phyloP scores from a whole-genome alignment of 2,329 filamentous ascomycete genomes.

The Raffaelea deltoideospora region DNA sequence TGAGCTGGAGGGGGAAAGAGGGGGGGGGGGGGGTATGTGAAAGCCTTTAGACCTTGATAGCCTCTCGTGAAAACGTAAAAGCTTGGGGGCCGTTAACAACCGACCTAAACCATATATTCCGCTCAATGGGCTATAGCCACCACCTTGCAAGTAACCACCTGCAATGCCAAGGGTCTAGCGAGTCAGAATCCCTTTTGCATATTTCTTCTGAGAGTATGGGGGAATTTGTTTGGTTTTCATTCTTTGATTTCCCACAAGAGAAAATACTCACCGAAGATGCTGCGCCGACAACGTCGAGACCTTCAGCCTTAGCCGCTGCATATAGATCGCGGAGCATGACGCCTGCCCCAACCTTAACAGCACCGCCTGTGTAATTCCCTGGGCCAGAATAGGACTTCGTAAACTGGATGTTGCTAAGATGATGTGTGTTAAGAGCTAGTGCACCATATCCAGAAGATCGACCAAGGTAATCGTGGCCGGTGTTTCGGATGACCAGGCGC shows the following conservation, averaged over 20 bases:
- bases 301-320: conserved; percentile 21
- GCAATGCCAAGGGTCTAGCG: conserved; percentile 6
- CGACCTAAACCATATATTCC: conserved; percentile 20
- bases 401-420: conserved; percentile 26
- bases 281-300: conserved; percentile 30
- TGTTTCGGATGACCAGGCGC: conserved; percentile 38
- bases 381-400: conserved; percentile 16
- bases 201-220: not conserved
- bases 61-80: too few relatives aligned
- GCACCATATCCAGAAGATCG: conserved; percentile 45
- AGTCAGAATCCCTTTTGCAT: not conserved
- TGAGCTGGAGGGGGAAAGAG: too few relatives aligned
- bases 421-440: conserved; percentile 40
- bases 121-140: conserved; percentile 28
- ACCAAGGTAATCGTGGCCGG: conserved; percentile 37
- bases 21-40: too few relatives aligned
- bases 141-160: conserved; percentile 17
- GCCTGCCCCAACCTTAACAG: conserved; percentile 32
- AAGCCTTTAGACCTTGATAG: too few relatives aligned
- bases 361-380: conserved; percentile 25
- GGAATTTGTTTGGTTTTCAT: not conserved
- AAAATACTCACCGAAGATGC: conserved; percentile 23
- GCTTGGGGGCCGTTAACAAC: not conserved
- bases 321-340: conserved; percentile 28
- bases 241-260: too few relatives aligned